These are phyloP conservation scores for Cryptococcus maquisensis DNA, from an alignment of 1,284 basidiomycete species.

Conservation along the genomic window DNA sequence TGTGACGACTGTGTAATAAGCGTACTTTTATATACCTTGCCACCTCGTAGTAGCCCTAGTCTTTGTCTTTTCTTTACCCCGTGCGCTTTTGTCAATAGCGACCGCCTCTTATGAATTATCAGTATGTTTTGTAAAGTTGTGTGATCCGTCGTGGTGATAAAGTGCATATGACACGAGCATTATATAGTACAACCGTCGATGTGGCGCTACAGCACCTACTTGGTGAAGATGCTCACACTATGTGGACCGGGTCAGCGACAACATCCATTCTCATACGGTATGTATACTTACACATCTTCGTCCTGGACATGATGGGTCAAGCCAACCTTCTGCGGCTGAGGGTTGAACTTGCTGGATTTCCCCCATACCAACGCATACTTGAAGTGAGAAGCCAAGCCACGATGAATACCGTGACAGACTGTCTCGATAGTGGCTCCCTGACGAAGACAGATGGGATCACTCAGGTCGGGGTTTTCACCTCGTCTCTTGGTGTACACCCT, in stretches of 20 bases:
- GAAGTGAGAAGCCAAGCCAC: constrained; percentile 83
- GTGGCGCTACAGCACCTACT: constrained; percentile 21
- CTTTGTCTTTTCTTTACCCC: background rate
- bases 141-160: background rate
- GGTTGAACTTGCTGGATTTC: constrained; percentile 82
- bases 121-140: too few species aligned
- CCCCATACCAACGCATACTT: constrained; percentile 90
- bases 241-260: background rate
- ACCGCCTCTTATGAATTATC: too few species aligned
- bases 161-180: background rate
- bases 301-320: constrained; percentile 81
- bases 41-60: background rate
- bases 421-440: constrained; percentile 92
- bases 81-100: too few species aligned
- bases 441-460: constrained; percentile 88
- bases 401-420: constrained; percentile 87
- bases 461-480: constrained; percentile 84
- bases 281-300: constrained; percentile 79
- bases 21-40: background rate
- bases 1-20: constrained; percentile 2
- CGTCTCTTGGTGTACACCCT: constrained; percentile 91
- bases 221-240: constrained; percentile 50
- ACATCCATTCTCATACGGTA: background rate
- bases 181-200: background rate
- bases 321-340: constrained; percentile 89